These are phyloP conservation scores for Fonsecaea pedrosoi DNA, from an alignment of 2,329 filamentous ascomycete species.

Conservation along the genomic window DNA sequence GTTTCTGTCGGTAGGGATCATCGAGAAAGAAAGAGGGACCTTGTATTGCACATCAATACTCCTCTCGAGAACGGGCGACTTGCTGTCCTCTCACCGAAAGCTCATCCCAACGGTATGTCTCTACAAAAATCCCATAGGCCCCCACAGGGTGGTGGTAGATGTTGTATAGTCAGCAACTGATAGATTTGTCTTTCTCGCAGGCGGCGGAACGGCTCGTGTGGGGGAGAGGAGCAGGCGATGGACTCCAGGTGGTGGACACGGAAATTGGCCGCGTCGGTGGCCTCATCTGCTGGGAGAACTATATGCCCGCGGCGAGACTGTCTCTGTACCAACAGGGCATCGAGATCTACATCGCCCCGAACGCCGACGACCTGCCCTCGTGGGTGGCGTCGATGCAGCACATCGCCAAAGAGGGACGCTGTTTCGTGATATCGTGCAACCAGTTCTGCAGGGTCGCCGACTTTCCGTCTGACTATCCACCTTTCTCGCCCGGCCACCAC, in stretches of 20 bases:
- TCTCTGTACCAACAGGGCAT: conserved; percentile 86
- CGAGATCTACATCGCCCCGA: conserved; percentile 88
- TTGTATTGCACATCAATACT: conserved; percentile 84
- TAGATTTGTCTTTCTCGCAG: not conserved
- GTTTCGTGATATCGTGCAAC: conserved; percentile 84
- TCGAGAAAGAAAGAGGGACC: conserved; percentile 80
- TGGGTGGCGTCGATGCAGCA: conserved; percentile 84
- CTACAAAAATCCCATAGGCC: too few relatives aligned
- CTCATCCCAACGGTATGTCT: conserved; percentile 43
- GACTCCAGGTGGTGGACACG: conserved; percentile 78
- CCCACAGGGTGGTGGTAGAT: not conserved
- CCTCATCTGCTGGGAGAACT: conserved; percentile 96
- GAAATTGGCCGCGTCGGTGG: conserved; percentile 79
- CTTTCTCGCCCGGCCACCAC: conserved; percentile 20
- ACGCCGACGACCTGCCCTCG: conserved; percentile 80
- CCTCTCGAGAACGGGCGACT: conserved; percentile 73
- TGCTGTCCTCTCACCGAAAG: conserved; percentile 84
- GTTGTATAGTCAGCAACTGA: not conserved
- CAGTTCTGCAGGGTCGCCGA: conserved; percentile 72
- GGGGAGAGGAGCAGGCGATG: conserved; percentile 81
- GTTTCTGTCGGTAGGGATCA: conserved; percentile 77
- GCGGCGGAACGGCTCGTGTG: conserved; percentile 76
- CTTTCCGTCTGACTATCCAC: conserved; percentile 50
- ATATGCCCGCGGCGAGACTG: conserved; percentile 87
- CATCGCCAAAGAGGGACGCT: conserved; percentile 78